phyloP scores from a whole-genome alignment of 129 eudicot species.

The Arctium minus region DNA sequence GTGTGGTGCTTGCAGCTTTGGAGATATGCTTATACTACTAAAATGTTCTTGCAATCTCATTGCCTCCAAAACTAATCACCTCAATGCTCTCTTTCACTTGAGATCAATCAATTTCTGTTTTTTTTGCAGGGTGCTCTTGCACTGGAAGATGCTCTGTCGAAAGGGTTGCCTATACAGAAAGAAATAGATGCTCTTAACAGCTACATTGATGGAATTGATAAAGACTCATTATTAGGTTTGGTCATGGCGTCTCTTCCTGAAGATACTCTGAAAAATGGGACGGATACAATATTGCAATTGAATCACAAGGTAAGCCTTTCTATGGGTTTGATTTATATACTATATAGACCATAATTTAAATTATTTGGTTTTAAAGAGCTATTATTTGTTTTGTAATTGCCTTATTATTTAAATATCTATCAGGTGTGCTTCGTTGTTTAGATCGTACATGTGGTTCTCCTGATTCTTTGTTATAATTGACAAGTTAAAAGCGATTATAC shows the following conservation, averaged over 20 bases:
- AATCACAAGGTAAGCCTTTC: conserved; percentile 67
- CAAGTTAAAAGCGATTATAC: not conserved
- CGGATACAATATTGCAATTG: conserved; percentile 65
- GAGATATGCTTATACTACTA: too few relatives aligned
- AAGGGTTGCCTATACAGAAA: conserved; percentile 80
- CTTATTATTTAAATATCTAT: not conserved
- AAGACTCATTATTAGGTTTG: conserved; percentile 64
- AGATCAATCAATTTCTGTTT: conserved; percentile 8
- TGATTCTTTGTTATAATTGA: not conserved
- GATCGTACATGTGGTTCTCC: not conserved
- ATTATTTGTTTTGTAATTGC: not conserved
- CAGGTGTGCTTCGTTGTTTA: not conserved
- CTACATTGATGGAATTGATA: conserved; percentile 68
- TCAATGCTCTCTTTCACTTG: not conserved
- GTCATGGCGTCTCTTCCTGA: conserved; percentile 88
- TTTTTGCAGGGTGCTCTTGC: conserved; percentile 79
- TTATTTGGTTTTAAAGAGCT: not conserved
- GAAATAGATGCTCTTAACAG: conserved; percentile 67
- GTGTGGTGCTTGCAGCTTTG: too few relatives aligned
- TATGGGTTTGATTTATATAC: not conserved
- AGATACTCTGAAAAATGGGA: conserved; percentile 69
- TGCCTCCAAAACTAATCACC: too few relatives aligned
- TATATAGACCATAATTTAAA: not conserved
- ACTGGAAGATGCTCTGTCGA: conserved; percentile 81
- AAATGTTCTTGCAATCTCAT: too few relatives aligned